These are phyloP conservation scores for Coffea canephora DNA, from an alignment of 257 asterid species.

Conservation along the genomic window DNA sequence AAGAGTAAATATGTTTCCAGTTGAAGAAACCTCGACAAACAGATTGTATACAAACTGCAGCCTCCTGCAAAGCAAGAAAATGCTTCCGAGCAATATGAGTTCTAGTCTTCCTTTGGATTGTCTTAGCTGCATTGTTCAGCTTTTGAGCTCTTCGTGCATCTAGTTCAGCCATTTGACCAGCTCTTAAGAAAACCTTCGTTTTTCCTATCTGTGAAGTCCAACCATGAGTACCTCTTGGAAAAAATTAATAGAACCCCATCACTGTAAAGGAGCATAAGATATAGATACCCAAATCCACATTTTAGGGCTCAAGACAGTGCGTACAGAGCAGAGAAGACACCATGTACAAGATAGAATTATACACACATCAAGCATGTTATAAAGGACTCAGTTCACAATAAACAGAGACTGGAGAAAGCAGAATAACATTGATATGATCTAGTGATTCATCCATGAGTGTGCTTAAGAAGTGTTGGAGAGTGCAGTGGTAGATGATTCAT, in stretches of 20 bases:
- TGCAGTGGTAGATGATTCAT: neutral
- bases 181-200: constrained; percentile 84
- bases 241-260: neutral
- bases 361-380: too few species aligned
- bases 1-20: neutral
- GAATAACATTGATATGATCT: neutral
- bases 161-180: constrained; percentile 97
- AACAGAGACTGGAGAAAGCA: neutral
- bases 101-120: constrained; percentile 73
- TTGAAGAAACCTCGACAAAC: constrained; percentile 68
- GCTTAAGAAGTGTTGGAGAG: neutral
- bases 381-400: neutral
- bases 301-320: neutral
- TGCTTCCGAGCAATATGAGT: constrained; percentile 70
- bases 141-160: constrained; percentile 87
- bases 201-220: constrained; percentile 70
- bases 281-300: neutral
- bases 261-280: neutral
- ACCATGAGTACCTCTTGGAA: constrained; percentile 3
- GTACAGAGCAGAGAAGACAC: neutral
- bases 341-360: neutral
- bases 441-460: neutral
- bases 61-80: constrained; percentile 70
- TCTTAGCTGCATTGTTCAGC: constrained; percentile 78
- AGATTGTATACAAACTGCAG: constrained; percentile 73